Conservation (phyloP, 2,329 filamentous ascomycete genomes). For the Claviceps arundinis region DNA sequence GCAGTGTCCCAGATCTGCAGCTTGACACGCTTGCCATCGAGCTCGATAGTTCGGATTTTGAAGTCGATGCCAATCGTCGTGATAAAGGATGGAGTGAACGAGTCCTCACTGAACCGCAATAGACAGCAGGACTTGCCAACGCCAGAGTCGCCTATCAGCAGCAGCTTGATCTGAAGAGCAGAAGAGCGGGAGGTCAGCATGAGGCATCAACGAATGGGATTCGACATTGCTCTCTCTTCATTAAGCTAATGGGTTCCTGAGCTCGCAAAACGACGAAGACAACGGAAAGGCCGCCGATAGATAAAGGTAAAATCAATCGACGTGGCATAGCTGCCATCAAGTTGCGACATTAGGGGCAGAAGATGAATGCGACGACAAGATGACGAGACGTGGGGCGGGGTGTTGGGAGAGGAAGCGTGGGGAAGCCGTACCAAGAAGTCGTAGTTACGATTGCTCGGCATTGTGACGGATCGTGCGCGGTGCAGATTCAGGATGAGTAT, state of each 20-base stretch:
- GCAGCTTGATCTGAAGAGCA: constrained; percentile 68
- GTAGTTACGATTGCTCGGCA: constrained; percentile 98
- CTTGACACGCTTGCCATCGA: constrained; percentile 98
- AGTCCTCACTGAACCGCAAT: constrained; percentile 93
- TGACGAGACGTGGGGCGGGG: constrained; percentile 5
- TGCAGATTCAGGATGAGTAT: constrained; percentile 1
- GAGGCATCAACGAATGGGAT: neutral
- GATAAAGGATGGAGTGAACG: constrained; percentile 94
- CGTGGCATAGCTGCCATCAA: no score
- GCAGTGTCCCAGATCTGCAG: constrained; percentile 99
- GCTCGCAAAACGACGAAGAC: neutral
- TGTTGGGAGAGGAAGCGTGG: constrained; percentile 3
- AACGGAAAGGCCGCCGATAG: neutral
- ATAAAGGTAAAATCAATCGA: neutral
- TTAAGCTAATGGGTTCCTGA: neutral
- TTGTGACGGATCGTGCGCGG: constrained; percentile 30
- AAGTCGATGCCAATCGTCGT: constrained; percentile 99
- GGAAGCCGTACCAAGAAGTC: constrained; percentile 73
- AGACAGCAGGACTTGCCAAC: constrained; percentile 97
- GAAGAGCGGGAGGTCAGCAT: constrained; percentile 5
- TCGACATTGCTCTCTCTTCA: neutral
- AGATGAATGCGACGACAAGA: neutral
- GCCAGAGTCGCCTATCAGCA: constrained; percentile 92
- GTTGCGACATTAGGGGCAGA: neutral
- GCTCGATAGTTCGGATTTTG: constrained; percentile 98